Evolutionary conservation across 441 rosid species (phyloP), one percentile per base, ranked within the genome.

Genomic region (Populus trichocarpa): DNA sequence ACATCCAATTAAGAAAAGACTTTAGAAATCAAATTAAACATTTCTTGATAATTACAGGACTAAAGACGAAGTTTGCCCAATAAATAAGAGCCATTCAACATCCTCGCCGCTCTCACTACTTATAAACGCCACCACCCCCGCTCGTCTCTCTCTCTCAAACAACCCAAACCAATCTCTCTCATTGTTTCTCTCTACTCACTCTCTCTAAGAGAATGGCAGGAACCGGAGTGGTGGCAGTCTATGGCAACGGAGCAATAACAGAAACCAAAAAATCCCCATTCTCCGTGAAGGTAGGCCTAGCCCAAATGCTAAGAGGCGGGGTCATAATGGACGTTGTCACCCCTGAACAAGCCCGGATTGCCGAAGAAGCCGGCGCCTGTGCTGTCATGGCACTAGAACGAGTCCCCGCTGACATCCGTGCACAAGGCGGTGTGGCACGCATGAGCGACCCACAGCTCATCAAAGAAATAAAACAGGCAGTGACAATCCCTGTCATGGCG

Each of bases 301-400:
- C 99, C 32, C 98, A 95, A 89, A 95, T 95, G 99, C 98, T 95
- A 70, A 91, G 99, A 0, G 99, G 98, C 16, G 99, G 99, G 6
- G 99, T 95, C 28, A 93, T 95, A 63, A 95, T 95, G 99, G 99
- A 95, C 80, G 99, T 95, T n/a, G 91, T 95, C 63, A 95, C 85
- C 78, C 85, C 97, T 10, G 97, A 95, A 67, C 99, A 95, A 77
- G 99, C 98, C 3, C 91, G 98, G 8, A 77, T 94, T 75, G 97
- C 97, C 0, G 96, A 93, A 73, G 94, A 93, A 74, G 96, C 96
- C 10, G 96, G 94, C 18, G 98, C 98, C 10, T 95, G 97, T 42
- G 99, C 98, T 18, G 98, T 95, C 84, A 93, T 95, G 99, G 99
- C 98, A n/a, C 73, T 95, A 63, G 98, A 95, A 79, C 90, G 97